Conservation (phyloP, 108 stramenopile genomes). For the Skeletonema costatum region DNA sequence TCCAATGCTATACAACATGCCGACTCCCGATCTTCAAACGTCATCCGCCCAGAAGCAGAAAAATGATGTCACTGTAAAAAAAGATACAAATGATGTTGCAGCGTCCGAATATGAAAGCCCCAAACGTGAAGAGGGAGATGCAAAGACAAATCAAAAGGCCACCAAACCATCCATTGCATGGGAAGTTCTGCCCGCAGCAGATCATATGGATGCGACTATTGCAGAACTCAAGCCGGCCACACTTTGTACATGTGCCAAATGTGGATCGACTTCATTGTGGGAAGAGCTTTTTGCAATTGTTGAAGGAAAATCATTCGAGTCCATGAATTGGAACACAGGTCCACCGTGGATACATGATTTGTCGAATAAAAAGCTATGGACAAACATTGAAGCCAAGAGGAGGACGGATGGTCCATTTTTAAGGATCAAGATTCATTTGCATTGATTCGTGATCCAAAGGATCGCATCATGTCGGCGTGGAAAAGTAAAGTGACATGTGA, state of each 20-base stretch:
- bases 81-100: no score
- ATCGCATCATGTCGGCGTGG: neutral
- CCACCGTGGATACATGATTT: neutral
- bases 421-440: neutral
- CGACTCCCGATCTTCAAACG: no score
- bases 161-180: neutral
- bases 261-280: neutral
- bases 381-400: neutral
- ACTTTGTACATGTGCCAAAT: neutral
- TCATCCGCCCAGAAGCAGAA: no score
- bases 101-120: no score
- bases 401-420: neutral
- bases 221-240: neutral
- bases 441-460: neutral
- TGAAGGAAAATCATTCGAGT: neutral
- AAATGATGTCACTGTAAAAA: no score
- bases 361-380: conserved; percentile 1
- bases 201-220: neutral
- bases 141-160: no score
- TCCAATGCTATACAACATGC: no score
- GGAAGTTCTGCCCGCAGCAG: neutral
- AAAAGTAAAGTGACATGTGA: neutral
- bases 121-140: no score
- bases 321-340: conserved; percentile 4
- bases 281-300: neutral